Base-by-base conservation (phyloP, 2,329 filamentous ascomycete species). In the Chaetomium olivaceum region DNA sequence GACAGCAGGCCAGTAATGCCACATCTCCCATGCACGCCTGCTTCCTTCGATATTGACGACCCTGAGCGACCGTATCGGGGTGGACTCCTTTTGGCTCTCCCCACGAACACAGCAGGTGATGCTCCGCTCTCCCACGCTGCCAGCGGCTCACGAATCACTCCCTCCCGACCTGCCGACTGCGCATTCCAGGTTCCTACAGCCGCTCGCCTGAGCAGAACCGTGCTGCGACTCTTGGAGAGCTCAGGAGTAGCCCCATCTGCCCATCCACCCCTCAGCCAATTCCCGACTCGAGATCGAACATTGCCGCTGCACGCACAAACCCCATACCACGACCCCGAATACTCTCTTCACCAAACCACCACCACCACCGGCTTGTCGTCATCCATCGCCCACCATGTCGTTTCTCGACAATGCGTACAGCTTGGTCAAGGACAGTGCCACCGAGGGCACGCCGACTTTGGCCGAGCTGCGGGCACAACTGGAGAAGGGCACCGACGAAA, bases 401-500 rank as follows among this genome's bases (percentile, higher is more conserved):
- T 98, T 96, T 79, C 87, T 98, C 70, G 95, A 99, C 78, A 91
- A 91, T 79, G 87, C 95, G 71, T 99, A 98, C 86, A 97, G 92
- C 81, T 82, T 99, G 81, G 92, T 99, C 80, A 89, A 95, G 86
- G 95, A 99, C 87, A 98, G 97, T 85, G 87, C 92, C 69, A 91
- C 93, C 72, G 95, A 98, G 79, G 89, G 71, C 67, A 72, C 96
- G 75, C 94, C 95, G 65, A 88, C 90, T 69, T 84, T 95, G 79
- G 92, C 93, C 76, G 95, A 99, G 78, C 85, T 99, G 80, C 93
- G 92, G 80, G 92, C 89, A 74, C 91, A 96, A 83, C 84, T 97
- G 73, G 93, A 97, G 81, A 97, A 96, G 83, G 93, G 93, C 73
- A 94, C 87, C 68, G 93, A 97, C 79, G 93, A 97, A 80, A 89